Conservation (phyloP, 176 grass and related monocot genomes). For the Aegilops bicornis region DNA sequence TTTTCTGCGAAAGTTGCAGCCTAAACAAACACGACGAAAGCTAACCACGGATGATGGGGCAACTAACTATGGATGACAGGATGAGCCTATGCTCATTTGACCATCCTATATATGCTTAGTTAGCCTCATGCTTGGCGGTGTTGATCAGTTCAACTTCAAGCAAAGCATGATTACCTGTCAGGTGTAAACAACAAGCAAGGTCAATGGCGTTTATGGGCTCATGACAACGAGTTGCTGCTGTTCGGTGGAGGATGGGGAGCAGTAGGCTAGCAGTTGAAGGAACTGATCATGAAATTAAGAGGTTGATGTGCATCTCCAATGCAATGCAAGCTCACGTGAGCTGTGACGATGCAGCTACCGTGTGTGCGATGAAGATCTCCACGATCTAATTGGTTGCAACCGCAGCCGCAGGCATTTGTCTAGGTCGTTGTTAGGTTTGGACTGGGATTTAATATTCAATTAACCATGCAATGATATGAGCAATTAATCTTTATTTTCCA, state of each 20-base stretch:
- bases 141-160: background rate
- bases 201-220: conserved; percentile 10
- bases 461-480: conserved; percentile 8
- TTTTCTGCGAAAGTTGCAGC: background rate
- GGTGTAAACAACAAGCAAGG: conserved; percentile 11
- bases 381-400: conserved; percentile 15
- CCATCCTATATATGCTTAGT: background rate
- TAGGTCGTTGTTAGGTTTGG: background rate
- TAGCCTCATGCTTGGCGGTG: background rate
- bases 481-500: background rate
- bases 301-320: background rate
- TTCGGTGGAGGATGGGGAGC: background rate
- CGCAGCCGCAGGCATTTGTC: conserved; percentile 21
- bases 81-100: background rate
- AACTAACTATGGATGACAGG: background rate
- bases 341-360: conserved; percentile 24
- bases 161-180: background rate
- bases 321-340: conserved; percentile 42
- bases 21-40: background rate
- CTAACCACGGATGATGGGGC: background rate
- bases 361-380: background rate
- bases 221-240: conserved; percentile 1
- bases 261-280: background rate
- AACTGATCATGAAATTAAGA: conserved; percentile 1
- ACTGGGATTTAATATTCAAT: conserved; percentile 18